Base-by-base conservation (phyloP, 2,329 filamentous ascomycete genomes). In the Saccharata proteae region DNA sequence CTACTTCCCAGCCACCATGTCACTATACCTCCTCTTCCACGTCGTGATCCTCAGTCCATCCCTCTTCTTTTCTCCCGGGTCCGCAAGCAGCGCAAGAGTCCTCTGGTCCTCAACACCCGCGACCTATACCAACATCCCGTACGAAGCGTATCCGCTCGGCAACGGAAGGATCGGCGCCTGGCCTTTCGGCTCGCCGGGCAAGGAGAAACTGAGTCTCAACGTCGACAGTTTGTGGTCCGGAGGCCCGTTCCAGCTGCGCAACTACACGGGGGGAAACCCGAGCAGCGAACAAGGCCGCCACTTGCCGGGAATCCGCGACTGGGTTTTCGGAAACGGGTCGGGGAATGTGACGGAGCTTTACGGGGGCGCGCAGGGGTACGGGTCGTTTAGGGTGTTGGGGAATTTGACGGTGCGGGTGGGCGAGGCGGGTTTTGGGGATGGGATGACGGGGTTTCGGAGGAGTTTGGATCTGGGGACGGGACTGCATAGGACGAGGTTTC, bases 221-320 rank as follows among this genome's bases (percentile, higher is more conserved):
- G 40, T 65, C 12, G 65, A 70, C 35, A 62, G 53, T 2, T 40
- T 69, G 2, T 69, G 64, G 65, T 60, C 58, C 2, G 64, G 62
- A 3, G 65, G 65, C 0, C 64, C 64, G 0, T 69, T 69, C 8
- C 10, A 33, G 13, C 10, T 6, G 5, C 32, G 58, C 49, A 54
- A 49, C 33, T 68, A 69, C 40, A 55, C 47, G 0, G 64, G 65
- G 11, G 65, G 64, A 1, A 68, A 69, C 25, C 64, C 64, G 11
- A 38, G 38, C 1, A 40, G 43, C 3, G 41, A 55, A 0, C 49
- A 52, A 3, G 51, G 51, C 2, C 38, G 49, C 5, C 49, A 51
- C 17, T 38, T 69, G 1, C 48, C 55, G 1, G 56, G 51, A 0
- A 64, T 67, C 4, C 49, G 63, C n/a, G 48, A 60, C 3, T 54